phyloP scores from a whole-genome alignment of 305 asterid genomes.

The Rubia balearica region DNA sequence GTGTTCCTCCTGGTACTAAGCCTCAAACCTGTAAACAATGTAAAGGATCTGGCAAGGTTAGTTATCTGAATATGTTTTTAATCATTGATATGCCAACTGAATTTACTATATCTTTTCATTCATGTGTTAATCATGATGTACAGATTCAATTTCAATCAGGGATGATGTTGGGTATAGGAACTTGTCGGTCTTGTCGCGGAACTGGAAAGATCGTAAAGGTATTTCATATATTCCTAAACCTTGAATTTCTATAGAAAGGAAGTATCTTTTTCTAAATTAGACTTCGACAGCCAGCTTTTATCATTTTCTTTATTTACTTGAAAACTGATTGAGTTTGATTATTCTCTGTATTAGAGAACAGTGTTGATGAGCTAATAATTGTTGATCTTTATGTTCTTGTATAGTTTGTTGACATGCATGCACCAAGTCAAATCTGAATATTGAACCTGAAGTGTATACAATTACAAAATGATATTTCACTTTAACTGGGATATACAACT shows the following conservation, averaged over 20 bases:
- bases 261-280: background rate
- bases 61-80: constrained; percentile 26
- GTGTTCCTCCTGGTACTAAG: constrained; percentile 96
- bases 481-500: background rate
- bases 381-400: background rate
- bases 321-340: background rate
- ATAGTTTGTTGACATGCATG: background rate
- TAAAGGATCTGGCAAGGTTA: constrained; percentile 84
- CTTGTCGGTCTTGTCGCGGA: constrained; percentile 71
- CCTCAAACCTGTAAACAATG: constrained; percentile 95
- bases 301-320: background rate
- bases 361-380: background rate
- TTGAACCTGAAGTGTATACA: background rate
- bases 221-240: constrained; percentile 20
- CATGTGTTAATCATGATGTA: constrained; percentile 19
- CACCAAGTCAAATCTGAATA: background rate
- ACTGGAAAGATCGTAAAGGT: constrained; percentile 81
- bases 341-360: background rate
- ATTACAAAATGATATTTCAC: background rate
- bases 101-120: background rate
- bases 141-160: constrained; percentile 62
- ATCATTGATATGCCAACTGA: constrained; percentile 16
- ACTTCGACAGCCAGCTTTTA: constrained; percentile 2
- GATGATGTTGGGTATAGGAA: constrained; percentile 50
- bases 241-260: background rate